Conservation (phyloP, 331 rosid species). For the Malus hybrid region DNA sequence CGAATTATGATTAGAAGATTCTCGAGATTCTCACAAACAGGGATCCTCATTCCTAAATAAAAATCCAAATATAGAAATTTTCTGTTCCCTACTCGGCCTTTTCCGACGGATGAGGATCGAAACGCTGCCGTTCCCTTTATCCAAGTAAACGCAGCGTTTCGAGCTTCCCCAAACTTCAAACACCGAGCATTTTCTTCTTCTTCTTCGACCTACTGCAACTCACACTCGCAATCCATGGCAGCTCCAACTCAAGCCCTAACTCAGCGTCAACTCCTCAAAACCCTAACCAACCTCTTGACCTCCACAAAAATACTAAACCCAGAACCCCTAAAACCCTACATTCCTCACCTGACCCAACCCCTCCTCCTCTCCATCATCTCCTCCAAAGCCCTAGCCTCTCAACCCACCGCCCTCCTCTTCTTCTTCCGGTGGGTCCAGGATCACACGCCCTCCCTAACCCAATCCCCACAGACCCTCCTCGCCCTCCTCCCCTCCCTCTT, state of each 20-base stretch:
- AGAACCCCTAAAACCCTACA: conserved; percentile 20
- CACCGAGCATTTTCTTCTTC: neutral
- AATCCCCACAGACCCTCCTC: conserved; percentile 44
- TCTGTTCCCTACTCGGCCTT: neutral
- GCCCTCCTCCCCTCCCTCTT: conserved; percentile 60
- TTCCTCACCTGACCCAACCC: conserved; percentile 37
- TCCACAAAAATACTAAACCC: conserved; percentile 13
- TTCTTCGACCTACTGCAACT: neutral
- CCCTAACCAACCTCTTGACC: conserved; percentile 35
- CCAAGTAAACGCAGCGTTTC: neutral
- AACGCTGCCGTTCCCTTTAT: neutral
- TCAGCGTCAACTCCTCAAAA: conserved; percentile 18
- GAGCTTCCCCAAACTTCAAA: neutral
- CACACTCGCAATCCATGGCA: conserved; percentile 4
- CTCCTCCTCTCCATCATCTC: conserved; percentile 44
- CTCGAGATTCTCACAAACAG: accelerated
- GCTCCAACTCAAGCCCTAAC: neutral
- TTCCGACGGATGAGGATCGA: neutral
- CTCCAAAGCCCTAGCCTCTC: conserved; percentile 29
- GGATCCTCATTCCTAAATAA: too few relatives aligned
- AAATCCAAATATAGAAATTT: neutral
- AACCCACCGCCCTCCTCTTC: conserved; percentile 36
- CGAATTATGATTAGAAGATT: accelerated
- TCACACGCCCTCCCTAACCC: conserved; percentile 33
- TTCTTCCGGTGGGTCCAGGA: conserved; percentile 52